Conservation (phyloP, 75 land plant genomes). For the Azolla pinnata region DNA sequence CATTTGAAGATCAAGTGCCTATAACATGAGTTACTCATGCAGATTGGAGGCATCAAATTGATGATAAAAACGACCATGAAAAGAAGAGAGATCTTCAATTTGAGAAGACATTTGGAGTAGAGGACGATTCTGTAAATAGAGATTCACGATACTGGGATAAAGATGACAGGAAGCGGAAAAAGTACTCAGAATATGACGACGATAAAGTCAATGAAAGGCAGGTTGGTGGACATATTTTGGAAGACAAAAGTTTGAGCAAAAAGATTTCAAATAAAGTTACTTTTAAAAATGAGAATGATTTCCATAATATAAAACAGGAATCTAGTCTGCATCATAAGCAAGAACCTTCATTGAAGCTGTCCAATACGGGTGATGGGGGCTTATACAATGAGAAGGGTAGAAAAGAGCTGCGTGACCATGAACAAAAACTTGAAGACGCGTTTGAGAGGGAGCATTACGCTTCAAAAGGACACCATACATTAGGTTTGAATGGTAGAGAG, state of each 20-base stretch:
- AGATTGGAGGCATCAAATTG: no score
- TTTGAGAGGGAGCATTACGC: slow-evolving; percentile 18
- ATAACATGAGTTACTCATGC: no score
- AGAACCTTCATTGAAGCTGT: neutral
- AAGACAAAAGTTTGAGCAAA: slow-evolving; percentile 3
- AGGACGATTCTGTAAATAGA: slow-evolving; percentile 22
- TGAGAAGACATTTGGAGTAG: slow-evolving; percentile 30
- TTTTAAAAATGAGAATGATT: neutral
- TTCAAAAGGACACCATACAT: neutral
- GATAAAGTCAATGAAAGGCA: neutral
- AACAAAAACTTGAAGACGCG: slow-evolving; percentile 58
- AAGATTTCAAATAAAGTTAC: slow-evolving; percentile 3
- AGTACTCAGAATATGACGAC: slow-evolving; percentile 18
- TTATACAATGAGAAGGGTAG: slow-evolving; percentile 76
- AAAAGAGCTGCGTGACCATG: slow-evolving; percentile 53
- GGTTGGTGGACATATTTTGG: slow-evolving; percentile 1
- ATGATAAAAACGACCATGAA: neutral
- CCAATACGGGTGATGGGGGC: slow-evolving; percentile 12
- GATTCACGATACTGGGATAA: slow-evolving; percentile 78
- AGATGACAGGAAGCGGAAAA: slow-evolving; percentile 65
- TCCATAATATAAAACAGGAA: neutral
- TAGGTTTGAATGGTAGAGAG: neutral
- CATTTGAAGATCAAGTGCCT: no score
- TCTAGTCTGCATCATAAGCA: neutral
- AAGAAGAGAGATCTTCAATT: slow-evolving; percentile 33